Base-by-base conservation (phyloP, 257 asterid species). In the Penstemon eatonii region DNA sequence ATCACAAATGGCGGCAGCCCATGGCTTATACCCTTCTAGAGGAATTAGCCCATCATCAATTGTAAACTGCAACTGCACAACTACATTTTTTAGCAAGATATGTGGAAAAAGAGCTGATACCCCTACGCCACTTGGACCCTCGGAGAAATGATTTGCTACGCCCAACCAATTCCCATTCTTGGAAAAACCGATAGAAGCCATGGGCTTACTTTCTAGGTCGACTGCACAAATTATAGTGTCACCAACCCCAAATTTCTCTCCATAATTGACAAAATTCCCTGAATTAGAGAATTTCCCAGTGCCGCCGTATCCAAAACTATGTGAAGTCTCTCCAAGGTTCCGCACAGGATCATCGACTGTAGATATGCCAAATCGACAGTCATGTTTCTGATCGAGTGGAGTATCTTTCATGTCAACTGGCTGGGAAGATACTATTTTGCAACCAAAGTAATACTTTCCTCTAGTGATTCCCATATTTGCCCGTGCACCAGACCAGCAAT, bases 401-500 rank as follows among this genome's bases (percentile, higher is more conserved):
- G 82, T 84, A 74, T 76, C 89, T 42, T 77, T 79, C 90, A 81
- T 84, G 56, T 47, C 64, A 42, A 81, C 89, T 7, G 77, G 89
- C 68, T 84, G 90, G 25, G 61, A 56, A 37, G 83, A 70, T 51
- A 81, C 46, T 18, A 87, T 75, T 76, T 78, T 79, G 85, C 89
- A 87, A 43, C 90, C 94, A 67, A 87, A 84, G 69, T 86, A 87
- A 71, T 80, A 87, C 54, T 79, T 87, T 13, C 90, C 94, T 59
- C 81, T 69, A n/a, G 25, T 79, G 63, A 87, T 78, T 66, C 94
- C 94, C 5, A 74, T 68, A 75, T 77, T 84, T 45, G 87, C 87
- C 49, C 94, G 86, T 56, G 90, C 90, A 73, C 90, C 94, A 52
- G 94, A 87, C 94, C 94, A 87, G 62, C 94, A 87, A 65, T 84